These are phyloP conservation scores for Biscutella laevigata DNA, from an alignment of 441 rosid species.

Conservation along the genomic window DNA sequence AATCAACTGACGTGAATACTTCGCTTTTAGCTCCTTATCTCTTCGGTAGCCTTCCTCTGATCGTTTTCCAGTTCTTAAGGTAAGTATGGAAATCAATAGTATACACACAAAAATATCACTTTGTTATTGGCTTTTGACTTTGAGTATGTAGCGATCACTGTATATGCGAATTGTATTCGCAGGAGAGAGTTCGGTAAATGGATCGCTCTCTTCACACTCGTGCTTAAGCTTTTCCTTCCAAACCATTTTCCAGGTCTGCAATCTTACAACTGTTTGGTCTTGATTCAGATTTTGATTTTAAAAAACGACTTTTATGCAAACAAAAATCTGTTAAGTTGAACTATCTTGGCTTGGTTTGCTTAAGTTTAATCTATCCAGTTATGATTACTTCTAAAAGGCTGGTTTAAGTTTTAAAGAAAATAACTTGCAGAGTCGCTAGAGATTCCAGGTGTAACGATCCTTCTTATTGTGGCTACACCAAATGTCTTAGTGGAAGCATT, in stretches of 20 bases:
- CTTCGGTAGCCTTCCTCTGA: constrained; percentile 1
- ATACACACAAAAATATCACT: neutral
- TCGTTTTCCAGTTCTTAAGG: constrained; percentile 13
- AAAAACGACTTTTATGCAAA: too few relatives aligned
- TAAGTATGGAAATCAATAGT: constrained; percentile 7
- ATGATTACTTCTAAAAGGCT: too few relatives aligned
- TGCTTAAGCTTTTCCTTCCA: too few relatives aligned
- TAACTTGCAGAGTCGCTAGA: constrained; percentile 9
- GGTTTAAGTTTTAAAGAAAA: too few relatives aligned
- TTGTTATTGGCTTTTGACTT: neutral
- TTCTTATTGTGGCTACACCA: constrained; percentile 8
- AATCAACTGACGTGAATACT: neutral
- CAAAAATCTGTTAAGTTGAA: too few relatives aligned
- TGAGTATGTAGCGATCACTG: neutral
- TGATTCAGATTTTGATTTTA: too few relatives aligned
- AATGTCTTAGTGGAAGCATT: neutral
- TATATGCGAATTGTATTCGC: neutral
- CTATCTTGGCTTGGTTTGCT: too few relatives aligned
- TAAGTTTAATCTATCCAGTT: too few relatives aligned
- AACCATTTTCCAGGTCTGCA: too few relatives aligned
- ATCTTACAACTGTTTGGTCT: too few relatives aligned
- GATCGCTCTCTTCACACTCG: too few relatives aligned
- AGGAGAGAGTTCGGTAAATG: neutral
- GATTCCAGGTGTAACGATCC: constrained; percentile 6
- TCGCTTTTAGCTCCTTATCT: constrained; percentile 8